phyloP scores from a whole-genome alignment of 306 rosid species.

The Leucaena leucocephala region DNA sequence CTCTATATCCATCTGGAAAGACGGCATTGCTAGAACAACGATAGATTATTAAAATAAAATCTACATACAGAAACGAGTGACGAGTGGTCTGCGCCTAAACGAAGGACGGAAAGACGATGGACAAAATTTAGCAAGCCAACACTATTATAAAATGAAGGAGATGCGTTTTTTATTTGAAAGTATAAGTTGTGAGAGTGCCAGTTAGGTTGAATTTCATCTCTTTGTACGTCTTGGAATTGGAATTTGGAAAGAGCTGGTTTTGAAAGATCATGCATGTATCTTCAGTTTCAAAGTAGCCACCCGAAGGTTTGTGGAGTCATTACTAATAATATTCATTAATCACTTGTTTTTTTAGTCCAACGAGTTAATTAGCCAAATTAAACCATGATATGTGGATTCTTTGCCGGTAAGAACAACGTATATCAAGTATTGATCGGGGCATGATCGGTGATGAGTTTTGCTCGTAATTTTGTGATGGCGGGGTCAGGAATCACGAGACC shows the following conservation, averaged over 20 bases:
- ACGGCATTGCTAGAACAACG: not conserved
- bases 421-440: not conserved
- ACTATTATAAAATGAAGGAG: not conserved
- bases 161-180: not conserved
- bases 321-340: too few relatives aligned
- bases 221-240: not conserved
- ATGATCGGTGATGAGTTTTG: not conserved
- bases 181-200: too few relatives aligned
- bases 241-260: not conserved
- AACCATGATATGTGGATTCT: not conserved
- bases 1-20: not conserved
- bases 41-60: not conserved
- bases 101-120: not conserved
- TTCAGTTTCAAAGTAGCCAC: not conserved
- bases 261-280: not conserved
- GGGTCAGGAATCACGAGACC: not conserved
- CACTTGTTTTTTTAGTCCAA: too few relatives aligned
- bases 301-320: not conserved
- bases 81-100: not conserved
- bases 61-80: not conserved
- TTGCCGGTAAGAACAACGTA: not conserved
- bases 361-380: too few relatives aligned
- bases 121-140: slow-evolving; percentile 16
- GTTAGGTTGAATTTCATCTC: not conserved
- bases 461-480: not conserved